phyloP scores from a whole-genome alignment of 2,329 filamentous ascomycete genomes.

The Aciculosporium take region DNA sequence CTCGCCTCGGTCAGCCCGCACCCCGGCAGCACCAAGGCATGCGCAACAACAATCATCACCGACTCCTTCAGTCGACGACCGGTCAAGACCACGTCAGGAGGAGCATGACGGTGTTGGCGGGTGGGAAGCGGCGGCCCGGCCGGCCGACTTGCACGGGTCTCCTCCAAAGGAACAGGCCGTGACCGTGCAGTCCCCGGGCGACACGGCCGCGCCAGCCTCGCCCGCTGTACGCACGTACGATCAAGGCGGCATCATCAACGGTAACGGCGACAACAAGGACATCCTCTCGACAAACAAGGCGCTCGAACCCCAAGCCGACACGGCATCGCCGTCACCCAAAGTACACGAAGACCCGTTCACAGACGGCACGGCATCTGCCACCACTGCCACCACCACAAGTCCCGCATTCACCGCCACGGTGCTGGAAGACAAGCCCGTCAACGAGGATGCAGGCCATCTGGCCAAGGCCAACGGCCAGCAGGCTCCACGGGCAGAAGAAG shows the following conservation, averaged over 20 bases:
- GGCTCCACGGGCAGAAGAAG: slow-evolving; percentile 9
- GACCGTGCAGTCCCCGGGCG: background rate
- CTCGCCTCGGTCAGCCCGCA: slow-evolving; percentile 29
- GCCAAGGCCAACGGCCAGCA: slow-evolving; percentile 14
- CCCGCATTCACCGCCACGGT: slow-evolving; percentile 34
- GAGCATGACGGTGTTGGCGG: slow-evolving; percentile 32
- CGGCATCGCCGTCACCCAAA: slow-evolving; percentile 28
- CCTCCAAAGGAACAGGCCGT: slow-evolving; percentile 13
- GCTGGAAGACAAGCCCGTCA: slow-evolving; percentile 45
- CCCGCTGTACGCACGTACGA: slow-evolving; percentile 5
- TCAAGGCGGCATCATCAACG: too few relatives aligned
- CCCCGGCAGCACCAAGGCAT: slow-evolving; percentile 25
- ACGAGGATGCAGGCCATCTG: slow-evolving; percentile 33
- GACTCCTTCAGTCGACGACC: slow-evolving; percentile 28
- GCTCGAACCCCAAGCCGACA: slow-evolving; percentile 8
- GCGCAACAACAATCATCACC: slow-evolving; percentile 12
- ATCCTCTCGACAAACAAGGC: slow-evolving; percentile 3
- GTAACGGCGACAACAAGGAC: background rate
- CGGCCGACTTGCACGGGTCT: slow-evolving; percentile 24
- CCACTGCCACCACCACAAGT: slow-evolving; percentile 20
- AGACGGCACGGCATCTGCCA: slow-evolving; percentile 27
- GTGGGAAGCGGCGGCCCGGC: slow-evolving; percentile 35
- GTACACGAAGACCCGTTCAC: slow-evolving; percentile 51
- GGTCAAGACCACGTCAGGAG: slow-evolving; percentile 31
- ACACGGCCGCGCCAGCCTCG: slow-evolving; percentile 5